These are phyloP conservation scores for Arthrobotrys conoides DNA, from an alignment of 2,329 filamentous ascomycete species.

Conservation along the genomic window DNA sequence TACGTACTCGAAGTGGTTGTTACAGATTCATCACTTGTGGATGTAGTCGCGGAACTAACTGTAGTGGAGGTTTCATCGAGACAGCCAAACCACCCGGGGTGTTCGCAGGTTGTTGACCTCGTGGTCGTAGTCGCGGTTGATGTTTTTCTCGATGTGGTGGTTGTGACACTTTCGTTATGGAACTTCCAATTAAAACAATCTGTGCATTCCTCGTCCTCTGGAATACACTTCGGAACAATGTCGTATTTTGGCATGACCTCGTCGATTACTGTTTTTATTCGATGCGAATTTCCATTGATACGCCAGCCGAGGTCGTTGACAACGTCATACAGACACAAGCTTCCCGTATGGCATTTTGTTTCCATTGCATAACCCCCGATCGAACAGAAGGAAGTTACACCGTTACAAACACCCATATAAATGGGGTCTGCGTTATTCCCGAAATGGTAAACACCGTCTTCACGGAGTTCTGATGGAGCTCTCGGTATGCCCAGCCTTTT, in stretches of 20 bases:
- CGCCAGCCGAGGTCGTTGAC: conserved; percentile 93
- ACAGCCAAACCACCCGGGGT: conserved; percentile 64
- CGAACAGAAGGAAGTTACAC: conserved; percentile 87
- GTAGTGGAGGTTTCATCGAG: conserved; percentile 62
- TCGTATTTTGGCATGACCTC: conserved; percentile 90
- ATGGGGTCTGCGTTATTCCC: conserved; percentile 96
- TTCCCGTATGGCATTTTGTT: conserved; percentile 89
- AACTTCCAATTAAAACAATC: conserved; percentile 96
- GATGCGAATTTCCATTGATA: conserved; percentile 90
- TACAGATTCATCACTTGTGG: conserved; percentile 54
- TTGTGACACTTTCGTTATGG: conserved; percentile 90
- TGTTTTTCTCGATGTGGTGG: conserved; percentile 75
- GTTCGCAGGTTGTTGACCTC: conserved; percentile 63
- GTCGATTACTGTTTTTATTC: conserved; percentile 87
- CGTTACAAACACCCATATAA: conserved; percentile 93
- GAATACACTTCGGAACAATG: conserved; percentile 80
- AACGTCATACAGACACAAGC: conserved; percentile 91
- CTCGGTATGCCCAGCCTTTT: conserved; percentile 85
- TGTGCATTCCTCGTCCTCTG: conserved; percentile 81
- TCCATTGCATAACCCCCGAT: conserved; percentile 95
- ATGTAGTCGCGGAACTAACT: conserved; percentile 55
- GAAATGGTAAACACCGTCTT: conserved; percentile 88
- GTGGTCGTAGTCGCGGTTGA: conserved; percentile 67
- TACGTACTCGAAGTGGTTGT: conserved; percentile 44
- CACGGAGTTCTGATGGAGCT: conserved; percentile 76